Evolutionary conservation across 78 protist species (phyloP), one percentile per base, ranked within the genome.

Genomic region (Andalucia godoyi): DNA sequence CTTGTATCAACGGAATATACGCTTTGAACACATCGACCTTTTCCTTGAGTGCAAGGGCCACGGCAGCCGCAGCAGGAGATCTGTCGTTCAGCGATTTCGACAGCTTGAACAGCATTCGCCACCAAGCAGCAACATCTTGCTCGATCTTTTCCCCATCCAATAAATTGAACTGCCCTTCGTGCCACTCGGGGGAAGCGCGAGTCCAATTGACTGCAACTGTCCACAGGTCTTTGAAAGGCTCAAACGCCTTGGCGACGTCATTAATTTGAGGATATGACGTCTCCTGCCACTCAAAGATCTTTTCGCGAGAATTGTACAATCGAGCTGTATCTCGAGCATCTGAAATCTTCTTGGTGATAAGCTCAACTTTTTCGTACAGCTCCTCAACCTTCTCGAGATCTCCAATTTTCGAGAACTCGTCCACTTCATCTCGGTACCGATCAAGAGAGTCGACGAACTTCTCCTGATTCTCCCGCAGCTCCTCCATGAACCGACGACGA

Each of bases 1-100:
- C 79, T 30, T 39, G 38, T n/a, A 91, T 70, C 17, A 91, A 55
- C 10, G 97, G 97, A 52, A 85, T 6, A 70, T 33, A 54, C 27
- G 51, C 57, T 13, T 10, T 23, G 65, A 87, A 87, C 23, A 39
- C 66, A 30, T 67, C 86, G 51, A 89, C 70, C 59, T 78, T 18
- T 12, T 50, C 70, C 51, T 49, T 15, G 37, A 63, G 36, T n/a
- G 4, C 4, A 17, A 18, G 8, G 38, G 39, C 41, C 30, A 54
- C 53, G 30, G 42, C 15, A 9, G 33, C 58, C 1, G 12, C 49
- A 2, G 25, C 53, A 4, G 54, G 54, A 13, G 25, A 38, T 21
- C 60, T 41, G 15, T 47, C 64, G n/a, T 41, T 46, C 30, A 60
- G 57, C 49, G 38, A 52, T 51, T 30, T 46, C 29, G 72, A 40